These are phyloP conservation scores for Coelastrella sp. DNA, from an alignment of 139 green algal species.

Conservation along the genomic window DNA sequence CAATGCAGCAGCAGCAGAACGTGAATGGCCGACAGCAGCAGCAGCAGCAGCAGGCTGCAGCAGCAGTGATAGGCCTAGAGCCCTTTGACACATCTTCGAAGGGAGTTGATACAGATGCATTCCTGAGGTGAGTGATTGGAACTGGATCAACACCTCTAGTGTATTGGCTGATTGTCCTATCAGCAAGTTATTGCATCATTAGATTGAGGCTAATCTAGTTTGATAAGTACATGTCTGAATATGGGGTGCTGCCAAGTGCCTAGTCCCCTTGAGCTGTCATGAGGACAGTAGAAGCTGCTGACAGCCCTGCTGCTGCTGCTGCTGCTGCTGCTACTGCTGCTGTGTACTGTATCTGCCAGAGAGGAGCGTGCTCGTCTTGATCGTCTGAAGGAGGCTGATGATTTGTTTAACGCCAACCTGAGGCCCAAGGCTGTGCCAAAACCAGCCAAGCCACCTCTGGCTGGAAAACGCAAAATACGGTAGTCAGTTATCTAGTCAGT, in stretches of 20 bases:
- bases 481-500: no score
- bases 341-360: no score
- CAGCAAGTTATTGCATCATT: no score
- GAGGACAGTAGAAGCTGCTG: background rate
- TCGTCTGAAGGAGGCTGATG: conserved; percentile 16
- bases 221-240: no score
- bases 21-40: background rate
- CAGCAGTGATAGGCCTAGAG: background rate
- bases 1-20: background rate
- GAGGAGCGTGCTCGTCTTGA: conserved; percentile 17
- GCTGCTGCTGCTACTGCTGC: background rate
- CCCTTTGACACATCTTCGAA: background rate
- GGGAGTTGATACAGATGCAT: background rate
- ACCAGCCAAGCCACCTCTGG: background rate
- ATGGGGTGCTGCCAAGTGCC: no score
- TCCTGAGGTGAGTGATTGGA: background rate
- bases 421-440: background rate
- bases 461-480: background rate
- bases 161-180: no score
- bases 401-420: conserved; percentile 39
- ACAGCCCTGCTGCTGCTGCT: background rate
- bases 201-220: background rate
- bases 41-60: conserved; percentile 5
- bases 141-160: no score
- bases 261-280: no score